phyloP scores from a whole-genome alignment of 148 eudicot genomes.

The Rhododendron henanense region DNA sequence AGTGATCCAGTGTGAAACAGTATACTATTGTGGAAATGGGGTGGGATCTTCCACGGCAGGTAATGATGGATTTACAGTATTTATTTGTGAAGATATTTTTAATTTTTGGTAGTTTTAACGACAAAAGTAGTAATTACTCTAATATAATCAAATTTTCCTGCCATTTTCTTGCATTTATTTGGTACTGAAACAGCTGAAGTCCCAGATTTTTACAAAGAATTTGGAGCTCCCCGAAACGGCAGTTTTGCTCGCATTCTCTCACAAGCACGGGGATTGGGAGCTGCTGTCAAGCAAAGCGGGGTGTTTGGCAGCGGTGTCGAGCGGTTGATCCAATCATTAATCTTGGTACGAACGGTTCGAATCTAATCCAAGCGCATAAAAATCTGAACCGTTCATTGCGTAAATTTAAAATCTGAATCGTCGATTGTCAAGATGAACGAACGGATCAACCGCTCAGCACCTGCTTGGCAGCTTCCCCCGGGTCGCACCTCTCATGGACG shows the following conservation, averaged over 20 bases:
- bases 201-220: neutral
- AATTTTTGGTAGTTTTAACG: neutral
- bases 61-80: neutral
- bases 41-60: neutral
- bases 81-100: neutral
- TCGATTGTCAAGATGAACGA: too few species aligned
- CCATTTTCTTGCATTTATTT: neutral
- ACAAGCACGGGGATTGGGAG: too few species aligned
- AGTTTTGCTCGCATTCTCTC: too few species aligned
- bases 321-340: rapidly evolving
- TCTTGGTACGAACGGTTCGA: too few species aligned
- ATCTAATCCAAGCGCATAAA: too few species aligned
- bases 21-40: neutral
- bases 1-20: constrained; percentile 6
- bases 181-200: neutral
- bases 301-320: too few species aligned
- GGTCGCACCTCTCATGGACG: too few species aligned
- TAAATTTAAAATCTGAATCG: too few species aligned
- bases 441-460: rapidly evolving
- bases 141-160: too few species aligned
- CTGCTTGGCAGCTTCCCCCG: too few species aligned
- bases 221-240: neutral
- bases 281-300: too few species aligned
- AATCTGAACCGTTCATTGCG: rapidly evolving
- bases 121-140: too few species aligned